Conservation (phyloP, 768 basidiomycete species). For the Hebeloma cylindrosporum region DNA sequence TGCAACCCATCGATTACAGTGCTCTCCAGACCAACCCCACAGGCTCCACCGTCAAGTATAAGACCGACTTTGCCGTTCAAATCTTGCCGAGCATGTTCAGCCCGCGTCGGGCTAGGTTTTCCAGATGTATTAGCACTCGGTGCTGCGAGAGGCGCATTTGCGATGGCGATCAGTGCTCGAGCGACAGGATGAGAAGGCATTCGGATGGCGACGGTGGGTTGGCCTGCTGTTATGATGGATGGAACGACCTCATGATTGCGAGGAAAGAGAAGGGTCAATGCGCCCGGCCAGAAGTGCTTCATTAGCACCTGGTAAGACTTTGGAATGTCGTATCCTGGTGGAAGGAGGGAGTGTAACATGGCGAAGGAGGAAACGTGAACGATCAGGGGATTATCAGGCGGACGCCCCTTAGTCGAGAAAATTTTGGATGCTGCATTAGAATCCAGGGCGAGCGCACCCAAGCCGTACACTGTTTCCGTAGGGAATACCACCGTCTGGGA, state of each 20-base stretch:
- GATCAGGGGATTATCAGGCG: slow-evolving; percentile 95
- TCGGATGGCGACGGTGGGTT: slow-evolving; percentile 82
- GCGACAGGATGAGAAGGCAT: slow-evolving; percentile 96
- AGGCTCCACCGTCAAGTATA: slow-evolving; percentile 91
- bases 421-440: slow-evolving; percentile 66
- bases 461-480: slow-evolving; percentile 97
- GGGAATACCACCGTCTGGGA: slow-evolving; percentile 80
- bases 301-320: slow-evolving; percentile 73
- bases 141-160: slow-evolving; percentile 81
- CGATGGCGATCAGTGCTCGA: slow-evolving; percentile 76
- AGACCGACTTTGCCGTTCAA: slow-evolving; percentile 70
- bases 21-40: slow-evolving; percentile 90
- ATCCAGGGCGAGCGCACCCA: slow-evolving; percentile 84
- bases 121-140: slow-evolving; percentile 96
- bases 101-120: slow-evolving; percentile 90
- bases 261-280: slow-evolving; percentile 91
- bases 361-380: slow-evolving; percentile 85
- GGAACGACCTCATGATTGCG: slow-evolving; percentile 62
- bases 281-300: slow-evolving; percentile 90
- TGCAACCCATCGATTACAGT: slow-evolving; percentile 91
- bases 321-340: slow-evolving; percentile 60
- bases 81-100: slow-evolving; percentile 81
- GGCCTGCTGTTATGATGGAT: slow-evolving; percentile 73
- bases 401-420: slow-evolving; percentile 88
- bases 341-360: slow-evolving; percentile 82